Conservation (phyloP, 2,329 filamentous ascomycete species). For the Pseudogymnoascus sp. region DNA sequence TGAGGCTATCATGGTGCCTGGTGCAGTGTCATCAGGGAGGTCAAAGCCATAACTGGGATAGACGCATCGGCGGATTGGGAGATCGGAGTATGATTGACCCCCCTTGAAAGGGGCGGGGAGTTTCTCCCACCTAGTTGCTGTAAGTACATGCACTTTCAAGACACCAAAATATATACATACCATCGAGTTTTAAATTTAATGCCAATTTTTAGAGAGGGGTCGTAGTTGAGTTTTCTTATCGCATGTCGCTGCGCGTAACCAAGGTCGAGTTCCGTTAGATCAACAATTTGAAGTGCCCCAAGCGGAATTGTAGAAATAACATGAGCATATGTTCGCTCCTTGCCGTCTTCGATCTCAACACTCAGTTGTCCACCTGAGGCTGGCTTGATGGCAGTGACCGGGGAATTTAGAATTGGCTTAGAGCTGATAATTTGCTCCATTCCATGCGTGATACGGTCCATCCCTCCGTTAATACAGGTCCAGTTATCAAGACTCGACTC, state of each 20-base stretch:
- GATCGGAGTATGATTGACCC: constrained; percentile 24
- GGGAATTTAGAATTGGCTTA: constrained; percentile 8
- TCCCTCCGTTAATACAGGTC: constrained; percentile 30
- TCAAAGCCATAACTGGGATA: constrained; percentile 28
- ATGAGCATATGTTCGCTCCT: constrained; percentile 11
- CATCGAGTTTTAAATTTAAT: constrained; percentile 28
- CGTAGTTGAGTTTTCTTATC: constrained; percentile 28
- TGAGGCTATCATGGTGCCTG: constrained; percentile 30
- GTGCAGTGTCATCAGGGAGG: constrained; percentile 18
- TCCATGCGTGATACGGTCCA: constrained; percentile 22
- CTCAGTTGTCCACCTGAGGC: constrained; percentile 5
- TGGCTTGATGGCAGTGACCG: constrained; percentile 12
- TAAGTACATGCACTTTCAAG: constrained; percentile 12
- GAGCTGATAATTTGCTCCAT: constrained; percentile 20
- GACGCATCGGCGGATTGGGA: constrained; percentile 24
- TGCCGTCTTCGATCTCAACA: constrained; percentile 10
- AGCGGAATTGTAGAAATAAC: constrained; percentile 20
- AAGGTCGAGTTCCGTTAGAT: constrained; percentile 14
- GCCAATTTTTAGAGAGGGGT: constrained; percentile 26
- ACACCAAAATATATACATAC: constrained; percentile 24
- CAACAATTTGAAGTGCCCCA: constrained; percentile 16
- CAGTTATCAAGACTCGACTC: constrained; percentile 17
- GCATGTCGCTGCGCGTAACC: constrained; percentile 22
- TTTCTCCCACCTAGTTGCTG: not conserved
- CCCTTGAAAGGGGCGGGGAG: constrained; percentile 14